A percentile compares a stretch with the other conserved stretches of the same genome.
Conservation (phyloP, 352 stramenopile genomes). For the Pythium insidiosum region DNA sequence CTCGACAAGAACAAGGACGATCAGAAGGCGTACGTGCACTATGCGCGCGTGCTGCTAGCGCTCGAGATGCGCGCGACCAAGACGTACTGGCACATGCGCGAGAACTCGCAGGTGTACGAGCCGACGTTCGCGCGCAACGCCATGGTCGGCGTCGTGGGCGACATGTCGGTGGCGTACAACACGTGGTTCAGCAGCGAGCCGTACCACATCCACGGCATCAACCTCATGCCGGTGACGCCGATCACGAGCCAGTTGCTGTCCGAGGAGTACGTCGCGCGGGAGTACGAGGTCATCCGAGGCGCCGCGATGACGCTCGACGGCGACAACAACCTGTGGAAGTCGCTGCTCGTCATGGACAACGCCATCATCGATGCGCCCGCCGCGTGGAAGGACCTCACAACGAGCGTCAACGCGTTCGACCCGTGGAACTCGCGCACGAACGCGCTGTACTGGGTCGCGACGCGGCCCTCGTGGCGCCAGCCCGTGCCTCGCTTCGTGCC, state of each 20-base stretch:
- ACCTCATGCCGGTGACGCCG: slow-evolving; percentile 79
- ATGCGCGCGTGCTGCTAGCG: slow-evolving; percentile 86
- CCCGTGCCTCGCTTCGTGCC: too few relatives aligned
- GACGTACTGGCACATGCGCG: slow-evolving; percentile 95
- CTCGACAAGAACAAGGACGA: slow-evolving; percentile 28
- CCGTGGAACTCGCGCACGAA: slow-evolving; percentile 70
- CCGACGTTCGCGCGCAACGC: slow-evolving; percentile 61
- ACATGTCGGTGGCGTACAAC: slow-evolving; percentile 67
- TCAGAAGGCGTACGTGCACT: too few relatives aligned
- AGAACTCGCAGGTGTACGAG: slow-evolving; percentile 70
- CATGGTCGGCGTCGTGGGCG: too few relatives aligned
- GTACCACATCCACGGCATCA: slow-evolving; percentile 78
- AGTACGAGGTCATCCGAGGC: slow-evolving; percentile 42
- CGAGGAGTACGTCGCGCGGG: slow-evolving; percentile 43
- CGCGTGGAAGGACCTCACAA: slow-evolving; percentile 58
- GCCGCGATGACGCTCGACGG: slow-evolving; percentile 30
- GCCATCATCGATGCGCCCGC: slow-evolving; percentile 47
- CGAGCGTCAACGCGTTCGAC: slow-evolving; percentile 43
- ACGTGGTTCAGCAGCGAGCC: slow-evolving; percentile 76
- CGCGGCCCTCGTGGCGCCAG: slow-evolving; percentile 55
- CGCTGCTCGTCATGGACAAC: slow-evolving; percentile 60
- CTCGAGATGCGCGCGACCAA: slow-evolving; percentile 91
- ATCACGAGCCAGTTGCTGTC: slow-evolving; percentile 52
- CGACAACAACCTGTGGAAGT: slow-evolving; percentile 60
- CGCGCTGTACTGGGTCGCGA: slow-evolving; percentile 68